Evolutionary conservation across 1,139 yeast genomes (phyloP).

Genomic region (Geotrichum fermentans): DNA sequence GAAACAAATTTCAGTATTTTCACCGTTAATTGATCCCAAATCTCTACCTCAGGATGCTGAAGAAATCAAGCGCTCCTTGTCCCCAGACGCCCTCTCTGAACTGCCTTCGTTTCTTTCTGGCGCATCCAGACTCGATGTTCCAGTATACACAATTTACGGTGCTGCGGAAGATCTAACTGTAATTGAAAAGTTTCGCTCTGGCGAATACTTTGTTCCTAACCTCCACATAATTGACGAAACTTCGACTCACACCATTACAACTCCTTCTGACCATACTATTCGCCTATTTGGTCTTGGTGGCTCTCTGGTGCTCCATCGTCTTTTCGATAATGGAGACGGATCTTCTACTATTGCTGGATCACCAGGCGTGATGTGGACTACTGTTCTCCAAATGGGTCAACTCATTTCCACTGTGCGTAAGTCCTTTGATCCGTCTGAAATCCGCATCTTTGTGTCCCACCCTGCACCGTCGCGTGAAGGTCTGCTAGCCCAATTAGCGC

Average conservation of each 20-base stretch:
- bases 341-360: conserved; percentile 54
- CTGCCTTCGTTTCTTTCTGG: conserved; percentile 51
- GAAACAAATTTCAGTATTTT: conserved; percentile 65
- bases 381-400: conserved; percentile 65
- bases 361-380: conserved; percentile 72
- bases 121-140: conserved; percentile 46
- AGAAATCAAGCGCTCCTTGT: conserved; percentile 41
- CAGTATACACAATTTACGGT: conserved; percentile 73
- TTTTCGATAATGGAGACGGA: conserved; percentile 62
- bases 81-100: conserved; percentile 48
- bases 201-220: conserved; percentile 52
- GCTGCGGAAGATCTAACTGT: conserved; percentile 70
- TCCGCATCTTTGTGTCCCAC: conserved; percentile 61
- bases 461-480: conserved; percentile 66
- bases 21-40: conserved; percentile 51
- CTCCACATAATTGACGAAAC: conserved; percentile 59
- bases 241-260: conserved; percentile 38
- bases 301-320: conserved; percentile 57
- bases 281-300: conserved; percentile 72
- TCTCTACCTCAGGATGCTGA: conserved; percentile 40
- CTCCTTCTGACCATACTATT: conserved; percentile 43
- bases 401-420: conserved; percentile 46
- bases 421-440: conserved; percentile 42
- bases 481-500: conserved; percentile 61
- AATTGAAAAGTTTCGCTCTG: conserved; percentile 54